phyloP scores from a whole-genome alignment of 2,329 filamentous ascomycete species.

The Chrysosporium keratinophilum region DNA sequence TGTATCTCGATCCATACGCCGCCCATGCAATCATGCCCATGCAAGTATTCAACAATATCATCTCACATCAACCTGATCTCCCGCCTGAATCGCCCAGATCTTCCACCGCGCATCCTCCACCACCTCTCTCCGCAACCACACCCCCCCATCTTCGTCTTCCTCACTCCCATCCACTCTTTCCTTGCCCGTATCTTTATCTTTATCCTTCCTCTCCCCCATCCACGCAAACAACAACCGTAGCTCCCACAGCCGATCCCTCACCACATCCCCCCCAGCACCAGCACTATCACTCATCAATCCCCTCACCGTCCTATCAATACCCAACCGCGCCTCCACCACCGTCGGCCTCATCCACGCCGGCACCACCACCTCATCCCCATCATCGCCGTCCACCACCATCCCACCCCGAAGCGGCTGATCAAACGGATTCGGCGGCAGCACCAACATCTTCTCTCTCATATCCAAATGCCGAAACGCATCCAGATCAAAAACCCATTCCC shows the following conservation, averaged over 20 bases:
- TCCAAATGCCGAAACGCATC: slow-evolving; percentile 45
- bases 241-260: slow-evolving; percentile 51
- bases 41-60: too few species aligned
- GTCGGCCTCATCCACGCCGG: slow-evolving; percentile 47
- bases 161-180: slow-evolving; percentile 22
- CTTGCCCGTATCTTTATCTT: slow-evolving; percentile 27
- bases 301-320: slow-evolving; percentile 46
- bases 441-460: slow-evolving; percentile 55
- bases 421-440: slow-evolving; percentile 43
- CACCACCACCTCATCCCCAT: slow-evolving; percentile 23
- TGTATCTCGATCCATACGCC: too few species aligned
- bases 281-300: slow-evolving; percentile 26
- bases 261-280: slow-evolving; percentile 34
- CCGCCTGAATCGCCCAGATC: slow-evolving; percentile 33
- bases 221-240: slow-evolving; percentile 55
- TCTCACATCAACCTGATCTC: slow-evolving; percentile 15
- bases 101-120: slow-evolving; percentile 35
- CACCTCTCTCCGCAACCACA: slow-evolving; percentile 33
- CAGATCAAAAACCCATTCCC: slow-evolving; percentile 66
- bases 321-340: slow-evolving; percentile 61
- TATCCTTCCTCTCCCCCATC: slow-evolving; percentile 40
- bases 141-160: slow-evolving; percentile 15
- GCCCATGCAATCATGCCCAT: too few species aligned
- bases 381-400: slow-evolving; percentile 32
- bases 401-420: slow-evolving; percentile 23